phyloP scores from a whole-genome alignment of 139 green algal genomes.

The Protoeuglena noctilucae region DNA sequence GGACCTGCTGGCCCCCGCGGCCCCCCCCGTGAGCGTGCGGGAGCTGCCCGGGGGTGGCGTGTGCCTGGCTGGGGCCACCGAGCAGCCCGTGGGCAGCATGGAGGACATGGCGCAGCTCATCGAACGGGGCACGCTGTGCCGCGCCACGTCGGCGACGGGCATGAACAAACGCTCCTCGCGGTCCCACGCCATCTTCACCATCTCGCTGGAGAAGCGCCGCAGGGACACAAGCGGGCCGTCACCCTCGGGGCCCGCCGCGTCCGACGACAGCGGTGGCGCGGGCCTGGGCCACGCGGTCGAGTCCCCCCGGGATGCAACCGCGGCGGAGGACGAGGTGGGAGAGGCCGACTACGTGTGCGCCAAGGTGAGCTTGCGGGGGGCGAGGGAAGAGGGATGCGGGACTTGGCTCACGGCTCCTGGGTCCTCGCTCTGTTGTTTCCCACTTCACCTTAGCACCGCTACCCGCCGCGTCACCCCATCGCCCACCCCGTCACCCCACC shows the following conservation, averaged over 20 bases:
- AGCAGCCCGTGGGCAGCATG: slow-evolving; percentile 49
- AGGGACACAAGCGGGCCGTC: slow-evolving; percentile 13
- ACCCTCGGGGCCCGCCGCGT: neutral
- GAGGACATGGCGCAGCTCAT: slow-evolving; percentile 68
- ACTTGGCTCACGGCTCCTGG: too few species aligned
- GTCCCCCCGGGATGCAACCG: slow-evolving; percentile 5
- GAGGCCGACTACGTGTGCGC: slow-evolving; percentile 62
- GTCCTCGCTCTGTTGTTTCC: neutral
- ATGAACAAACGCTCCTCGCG: slow-evolving; percentile 78
- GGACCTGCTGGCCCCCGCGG: slow-evolving; percentile 43
- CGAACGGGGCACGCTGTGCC: slow-evolving; percentile 50
- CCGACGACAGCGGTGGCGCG: slow-evolving; percentile 22
- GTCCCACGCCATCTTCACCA: slow-evolving; percentile 95
- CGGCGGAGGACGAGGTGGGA: slow-evolving; percentile 12
- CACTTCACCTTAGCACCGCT: too few species aligned
- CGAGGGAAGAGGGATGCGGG: too few species aligned
- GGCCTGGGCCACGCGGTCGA: slow-evolving; percentile 12
- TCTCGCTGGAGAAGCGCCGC: slow-evolving; percentile 81
- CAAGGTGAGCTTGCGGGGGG: too few species aligned
- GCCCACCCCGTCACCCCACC: too few species aligned
- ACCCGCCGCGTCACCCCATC: too few species aligned
- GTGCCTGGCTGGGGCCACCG: slow-evolving; percentile 51
- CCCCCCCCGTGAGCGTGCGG: slow-evolving; percentile 44
- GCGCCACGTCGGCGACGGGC: slow-evolving; percentile 61
- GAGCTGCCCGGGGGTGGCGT: slow-evolving; percentile 54